Conservation (phyloP, 176 grass and related monocot species). For the Canna indica region DNA sequence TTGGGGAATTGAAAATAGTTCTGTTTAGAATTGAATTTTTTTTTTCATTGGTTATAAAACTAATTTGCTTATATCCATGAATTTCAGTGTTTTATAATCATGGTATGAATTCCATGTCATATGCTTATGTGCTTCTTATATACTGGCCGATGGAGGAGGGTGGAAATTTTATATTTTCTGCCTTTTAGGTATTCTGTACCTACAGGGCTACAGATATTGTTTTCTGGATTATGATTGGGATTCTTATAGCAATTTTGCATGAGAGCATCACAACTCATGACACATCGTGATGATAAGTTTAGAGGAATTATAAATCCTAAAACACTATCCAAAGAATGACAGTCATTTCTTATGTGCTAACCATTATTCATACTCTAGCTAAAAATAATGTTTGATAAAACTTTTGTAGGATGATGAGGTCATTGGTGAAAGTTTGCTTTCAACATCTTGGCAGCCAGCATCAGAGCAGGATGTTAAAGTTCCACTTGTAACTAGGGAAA, state of each 20-base stretch:
- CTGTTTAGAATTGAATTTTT: background rate
- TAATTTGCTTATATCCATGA: background rate
- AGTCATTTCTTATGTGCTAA: constrained; percentile 11
- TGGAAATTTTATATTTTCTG: background rate
- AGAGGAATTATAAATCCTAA: too few relatives aligned
- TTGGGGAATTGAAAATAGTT: background rate
- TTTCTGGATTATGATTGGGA: too few relatives aligned
- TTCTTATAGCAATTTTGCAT: background rate
- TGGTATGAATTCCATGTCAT: background rate
- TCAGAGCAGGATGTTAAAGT: constrained; percentile 24
- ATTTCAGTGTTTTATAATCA: background rate
- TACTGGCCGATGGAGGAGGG: background rate
- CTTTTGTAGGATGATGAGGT: constrained; percentile 34
- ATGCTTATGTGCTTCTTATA: background rate
- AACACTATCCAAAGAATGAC: background rate
- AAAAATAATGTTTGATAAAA: constrained; percentile 4
- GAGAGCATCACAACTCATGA: background rate
- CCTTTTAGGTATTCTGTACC: background rate
- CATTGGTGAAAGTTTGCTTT: constrained; percentile 14
- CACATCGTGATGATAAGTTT: too few relatives aligned
- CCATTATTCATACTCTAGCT: background rate
- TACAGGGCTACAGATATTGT: too few relatives aligned
- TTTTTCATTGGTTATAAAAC: background rate
- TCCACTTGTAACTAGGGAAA: constrained; percentile 41
- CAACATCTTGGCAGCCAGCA: constrained; percentile 10